Evolutionary conservation across 768 basidiomycete species (phyloP), one percentile per base, ranked within the genome.

Genomic region (Collybiopsis luxurians): DNA sequence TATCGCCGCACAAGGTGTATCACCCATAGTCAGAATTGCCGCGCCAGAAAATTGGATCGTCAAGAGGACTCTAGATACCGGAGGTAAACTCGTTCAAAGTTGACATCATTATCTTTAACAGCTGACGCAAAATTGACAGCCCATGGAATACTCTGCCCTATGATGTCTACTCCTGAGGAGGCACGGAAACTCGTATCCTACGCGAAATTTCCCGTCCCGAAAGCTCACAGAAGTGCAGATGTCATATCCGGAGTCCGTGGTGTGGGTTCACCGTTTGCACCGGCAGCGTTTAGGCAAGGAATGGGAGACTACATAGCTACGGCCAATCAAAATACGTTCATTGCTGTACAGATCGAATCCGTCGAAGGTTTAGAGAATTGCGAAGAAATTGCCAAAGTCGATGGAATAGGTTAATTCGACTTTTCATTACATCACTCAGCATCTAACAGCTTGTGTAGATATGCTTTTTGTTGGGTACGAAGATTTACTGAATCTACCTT

Each of bases 271-370:
- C 76, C 77, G 7, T 77, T 78, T 65, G 76, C 79, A 2, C 76
- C 75, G n/a, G 63, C 62, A 11, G 59, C 63, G 23, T 79, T 77
- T 71, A 68, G 73, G 26, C 60, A 73, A 43, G 66, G 62, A 31
- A 63, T 67, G 3, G 64, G 61, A 4, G 76, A 78, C 42, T 80
- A 77, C 56, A 66, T 77, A 53, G 63, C 62, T 13, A 67, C 66
- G n/a, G 82, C 81, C 42, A 79, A 80, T 62, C 69, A 77, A 9
- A 66, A 73, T 19, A 49, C 75, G 23, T 59, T 78, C 31, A 62
- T 75, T 38, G 72, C 75, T 60, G 62, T 80, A 10, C 79, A 81
- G 65, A 81, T 81, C 55, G 79, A 81, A 65, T 79, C 69, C 2
- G 59, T 49, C 11, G 71, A 76, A 28, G 79, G 71, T 3, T 66